A percentile compares a stretch with the other conserved stretches of the same genome.
These are phyloP conservation scores for Sporothrix protearum DNA, from an alignment of 2,329 filamentous ascomycete genomes.

Conservation along the genomic window DNA sequence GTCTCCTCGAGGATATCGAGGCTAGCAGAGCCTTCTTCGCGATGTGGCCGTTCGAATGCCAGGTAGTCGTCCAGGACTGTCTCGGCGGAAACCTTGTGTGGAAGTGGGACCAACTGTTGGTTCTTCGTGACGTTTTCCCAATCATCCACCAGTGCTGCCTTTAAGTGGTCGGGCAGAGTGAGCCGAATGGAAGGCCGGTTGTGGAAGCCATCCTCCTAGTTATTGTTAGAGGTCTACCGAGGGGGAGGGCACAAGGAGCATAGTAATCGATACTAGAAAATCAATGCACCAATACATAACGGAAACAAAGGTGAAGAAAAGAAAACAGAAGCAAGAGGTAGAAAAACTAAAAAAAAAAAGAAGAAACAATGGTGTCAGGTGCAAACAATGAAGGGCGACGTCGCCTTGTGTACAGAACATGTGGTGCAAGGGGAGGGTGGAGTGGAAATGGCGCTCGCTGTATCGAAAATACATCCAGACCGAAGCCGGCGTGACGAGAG, in stretches of 20 bases:
- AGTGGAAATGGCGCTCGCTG: not conserved
- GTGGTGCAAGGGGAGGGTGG: not conserved
- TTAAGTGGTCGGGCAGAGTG: slow-evolving; percentile 81
- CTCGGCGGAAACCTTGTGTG: slow-evolving; percentile 69
- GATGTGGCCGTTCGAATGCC: slow-evolving; percentile 63
- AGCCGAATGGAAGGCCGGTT: slow-evolving; percentile 81
- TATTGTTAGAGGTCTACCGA: not conserved
- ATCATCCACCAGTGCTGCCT: slow-evolving; percentile 91
- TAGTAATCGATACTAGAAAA: not conserved
- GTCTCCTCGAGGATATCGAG: slow-evolving; percentile 88
- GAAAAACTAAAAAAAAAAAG: not conserved
- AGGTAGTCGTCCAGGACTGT: slow-evolving; percentile 79
- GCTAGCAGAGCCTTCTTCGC: slow-evolving; percentile 64
- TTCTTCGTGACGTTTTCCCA: slow-evolving; percentile 99
- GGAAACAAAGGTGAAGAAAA: not conserved
- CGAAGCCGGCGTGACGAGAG: no score
- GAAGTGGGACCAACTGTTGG: slow-evolving; percentile 80
- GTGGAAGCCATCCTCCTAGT: slow-evolving; percentile 83
- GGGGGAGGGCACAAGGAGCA: not conserved
- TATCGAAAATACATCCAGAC: no score
- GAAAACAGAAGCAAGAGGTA: not conserved
- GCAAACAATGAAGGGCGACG: not conserved
- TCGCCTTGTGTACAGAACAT: no score
- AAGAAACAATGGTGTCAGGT: not conserved
- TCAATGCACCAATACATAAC: not conserved